Evolutionary conservation across 2,329 filamentous ascomycete species (phyloP).

Genomic region (Pseudogymnoascus sp.): DNA sequence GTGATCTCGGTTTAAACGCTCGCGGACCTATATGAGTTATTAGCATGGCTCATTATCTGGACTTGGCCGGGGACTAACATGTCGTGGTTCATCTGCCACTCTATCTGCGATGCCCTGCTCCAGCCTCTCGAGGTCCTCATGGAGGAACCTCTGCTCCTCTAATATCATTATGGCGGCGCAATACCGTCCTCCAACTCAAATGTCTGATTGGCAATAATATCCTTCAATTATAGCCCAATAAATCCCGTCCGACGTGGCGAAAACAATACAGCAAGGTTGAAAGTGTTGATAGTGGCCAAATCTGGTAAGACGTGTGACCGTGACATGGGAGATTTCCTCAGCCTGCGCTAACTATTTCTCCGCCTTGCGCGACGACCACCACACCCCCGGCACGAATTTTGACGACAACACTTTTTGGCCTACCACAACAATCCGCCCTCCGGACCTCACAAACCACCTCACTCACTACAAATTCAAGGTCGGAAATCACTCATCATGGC

Average conservation of each 20-base stretch:
- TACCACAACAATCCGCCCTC: slow-evolving; percentile 3
- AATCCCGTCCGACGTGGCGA: neutral
- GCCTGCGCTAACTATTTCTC: slow-evolving; percentile 10
- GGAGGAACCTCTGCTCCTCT: slow-evolving; percentile 87
- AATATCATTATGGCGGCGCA: slow-evolving; percentile 53
- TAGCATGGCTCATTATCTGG: neutral
- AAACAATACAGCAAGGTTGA: neutral
- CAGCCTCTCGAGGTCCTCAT: slow-evolving; percentile 92
- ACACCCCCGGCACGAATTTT: neutral
- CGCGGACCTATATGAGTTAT: slow-evolving; percentile 57
- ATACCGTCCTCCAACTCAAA: neutral
- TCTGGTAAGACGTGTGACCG: neutral
- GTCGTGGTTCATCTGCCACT: slow-evolving; percentile 77
- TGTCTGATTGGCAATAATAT: neutral
- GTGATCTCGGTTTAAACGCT: slow-evolving; percentile 83
- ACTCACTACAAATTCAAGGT: neutral
- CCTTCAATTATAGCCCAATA: neutral
- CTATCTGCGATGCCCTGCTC: slow-evolving; percentile 91
- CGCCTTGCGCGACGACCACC: slow-evolving; percentile 1
- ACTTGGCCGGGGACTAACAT: slow-evolving; percentile 45
- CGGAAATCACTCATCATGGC: slow-evolving; percentile 53
- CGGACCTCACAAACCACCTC: neutral
- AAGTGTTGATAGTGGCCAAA: slow-evolving; percentile 4
- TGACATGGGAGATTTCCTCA: slow-evolving; percentile 2
- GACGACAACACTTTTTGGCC: slow-evolving; percentile 1